Base-by-base conservation (phyloP, 495 filamentous ascomycete species). In the Letharia lupina region DNA sequence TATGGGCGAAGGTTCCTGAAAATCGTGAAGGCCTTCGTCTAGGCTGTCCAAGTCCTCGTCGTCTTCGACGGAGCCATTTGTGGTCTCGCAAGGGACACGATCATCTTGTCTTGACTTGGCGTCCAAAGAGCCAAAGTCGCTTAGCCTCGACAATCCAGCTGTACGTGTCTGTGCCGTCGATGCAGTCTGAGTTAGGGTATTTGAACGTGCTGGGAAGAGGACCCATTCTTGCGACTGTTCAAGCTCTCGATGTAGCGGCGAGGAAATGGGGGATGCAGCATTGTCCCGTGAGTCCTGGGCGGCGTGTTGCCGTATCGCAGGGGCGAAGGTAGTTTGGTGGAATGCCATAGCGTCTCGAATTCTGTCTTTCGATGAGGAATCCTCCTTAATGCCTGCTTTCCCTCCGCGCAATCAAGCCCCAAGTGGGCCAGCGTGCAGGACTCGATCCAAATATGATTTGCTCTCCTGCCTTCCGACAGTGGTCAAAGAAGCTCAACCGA, bases 151-250 rank as follows among this genome's bases (percentile, higher is more conserved):
- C 58, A 84, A 82, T 42, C 87, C 89, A 31, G 84, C 85, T 11
- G 91, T 96, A 50, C 85, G 82, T 61, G 89, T 90, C 65, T 82
- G 83, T 45, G 86, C 86, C 16, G 89, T 87, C 31, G 90, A 91
- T 64, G 84, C 87, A 15, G 88, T 83, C 70, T 88, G 86, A 0
- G 87, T 89, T 23, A 82, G 82, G 47, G 85, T 82, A 35, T 79
- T 81, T 10, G 86, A 85, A 47, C 84, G 78, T 31, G 86, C 84
- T 23, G 83, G 91, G 77, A 98, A 98, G 69, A 98, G 84, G 56
- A 98, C 86, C 95, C 94, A 98, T 85, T 96, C 93, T 73, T 92
- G 87, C 6, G 90, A 85, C 61, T 96, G 89, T 71, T 88, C 85
- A 52, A 82, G 70, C 33, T 74, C 70, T 65, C 75, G 74, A 44